Conservation (phyloP, 2,329 filamentous ascomycete species). For the Trichoderma gracile region DNA sequence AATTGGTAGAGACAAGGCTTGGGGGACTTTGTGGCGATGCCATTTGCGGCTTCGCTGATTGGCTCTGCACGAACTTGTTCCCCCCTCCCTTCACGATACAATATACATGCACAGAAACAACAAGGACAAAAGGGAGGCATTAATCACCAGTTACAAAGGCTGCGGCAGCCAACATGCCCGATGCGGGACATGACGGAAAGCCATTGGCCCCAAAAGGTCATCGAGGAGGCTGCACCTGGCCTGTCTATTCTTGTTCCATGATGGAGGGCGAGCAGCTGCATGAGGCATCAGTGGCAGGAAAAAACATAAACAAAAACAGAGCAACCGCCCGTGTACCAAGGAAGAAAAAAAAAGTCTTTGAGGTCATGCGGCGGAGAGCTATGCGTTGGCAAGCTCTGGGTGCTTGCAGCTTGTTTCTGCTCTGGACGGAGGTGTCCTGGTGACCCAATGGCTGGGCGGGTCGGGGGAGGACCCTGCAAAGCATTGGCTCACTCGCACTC, state of each 20-base stretch:
- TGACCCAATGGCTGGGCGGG: slow-evolving; percentile 26
- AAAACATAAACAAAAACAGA: neutral
- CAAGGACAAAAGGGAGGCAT: neutral
- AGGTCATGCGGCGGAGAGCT: slow-evolving; percentile 28
- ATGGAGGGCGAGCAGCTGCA: neutral
- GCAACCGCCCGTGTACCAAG: slow-evolving; percentile 21
- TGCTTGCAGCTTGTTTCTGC: slow-evolving; percentile 20
- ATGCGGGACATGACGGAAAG: neutral
- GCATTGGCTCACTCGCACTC: slow-evolving; percentile 21
- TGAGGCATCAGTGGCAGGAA: neutral
- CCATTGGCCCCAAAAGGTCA: slow-evolving; percentile 20
- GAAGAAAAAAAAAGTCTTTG: slow-evolving; percentile 9
- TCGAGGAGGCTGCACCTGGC: slow-evolving; percentile 15
- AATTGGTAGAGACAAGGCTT: slow-evolving; percentile 1
- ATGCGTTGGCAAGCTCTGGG: slow-evolving; percentile 27
- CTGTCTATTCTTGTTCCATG: slow-evolving; percentile 8
- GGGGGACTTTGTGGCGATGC: slow-evolving; percentile 13
- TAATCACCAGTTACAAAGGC: neutral
- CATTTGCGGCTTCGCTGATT: slow-evolving; percentile 5
- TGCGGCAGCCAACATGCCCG: slow-evolving; percentile 11
- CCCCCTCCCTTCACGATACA: neutral
- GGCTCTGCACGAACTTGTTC: neutral
- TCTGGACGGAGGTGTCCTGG: slow-evolving; percentile 24
- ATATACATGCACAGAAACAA: neutral
- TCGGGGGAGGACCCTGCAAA: slow-evolving; percentile 25